Evolutionary conservation across 345 rosid genomes (phyloP).

Genomic region (Eucalyptus sideroxylon): DNA sequence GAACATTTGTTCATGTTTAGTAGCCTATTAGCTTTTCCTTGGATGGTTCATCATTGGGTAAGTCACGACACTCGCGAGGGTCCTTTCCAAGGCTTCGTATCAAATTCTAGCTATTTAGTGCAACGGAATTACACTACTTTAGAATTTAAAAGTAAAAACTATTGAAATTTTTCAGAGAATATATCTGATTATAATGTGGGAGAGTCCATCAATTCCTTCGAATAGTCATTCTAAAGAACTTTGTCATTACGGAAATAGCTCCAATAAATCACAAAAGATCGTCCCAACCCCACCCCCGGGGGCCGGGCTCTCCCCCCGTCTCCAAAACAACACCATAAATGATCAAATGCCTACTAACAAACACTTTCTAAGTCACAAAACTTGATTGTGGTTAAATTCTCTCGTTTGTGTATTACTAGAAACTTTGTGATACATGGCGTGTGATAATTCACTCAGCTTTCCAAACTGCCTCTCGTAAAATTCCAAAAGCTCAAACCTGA

Average conservation of each 20-base stretch:
- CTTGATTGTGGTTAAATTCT: background rate
- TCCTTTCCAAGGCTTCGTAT: background rate
- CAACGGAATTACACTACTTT: background rate
- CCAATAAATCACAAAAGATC: background rate
- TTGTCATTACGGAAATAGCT: background rate
- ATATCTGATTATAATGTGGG: background rate
- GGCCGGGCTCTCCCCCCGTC: too few species aligned
- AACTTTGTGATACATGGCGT: background rate
- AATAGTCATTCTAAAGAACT: background rate
- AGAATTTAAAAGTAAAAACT: background rate
- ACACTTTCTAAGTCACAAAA: background rate
- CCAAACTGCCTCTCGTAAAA: slow-evolving; percentile 12
- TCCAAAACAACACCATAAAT: background rate
- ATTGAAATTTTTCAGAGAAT: background rate
- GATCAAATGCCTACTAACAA: background rate
- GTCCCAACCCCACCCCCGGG: background rate
- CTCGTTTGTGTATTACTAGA: background rate
- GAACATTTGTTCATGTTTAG: background rate
- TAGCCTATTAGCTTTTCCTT: background rate
- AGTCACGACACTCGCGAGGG: background rate
- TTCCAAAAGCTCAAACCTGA: slow-evolving; percentile 11
- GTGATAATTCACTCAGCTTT: slow-evolving; percentile 13
- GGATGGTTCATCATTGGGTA: background rate
- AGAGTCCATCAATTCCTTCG: background rate
- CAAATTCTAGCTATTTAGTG: background rate